Evolutionary conservation across 108 stramenopile genomes (phyloP).

Genomic region (Cafeteria roenbergensis): DNA sequence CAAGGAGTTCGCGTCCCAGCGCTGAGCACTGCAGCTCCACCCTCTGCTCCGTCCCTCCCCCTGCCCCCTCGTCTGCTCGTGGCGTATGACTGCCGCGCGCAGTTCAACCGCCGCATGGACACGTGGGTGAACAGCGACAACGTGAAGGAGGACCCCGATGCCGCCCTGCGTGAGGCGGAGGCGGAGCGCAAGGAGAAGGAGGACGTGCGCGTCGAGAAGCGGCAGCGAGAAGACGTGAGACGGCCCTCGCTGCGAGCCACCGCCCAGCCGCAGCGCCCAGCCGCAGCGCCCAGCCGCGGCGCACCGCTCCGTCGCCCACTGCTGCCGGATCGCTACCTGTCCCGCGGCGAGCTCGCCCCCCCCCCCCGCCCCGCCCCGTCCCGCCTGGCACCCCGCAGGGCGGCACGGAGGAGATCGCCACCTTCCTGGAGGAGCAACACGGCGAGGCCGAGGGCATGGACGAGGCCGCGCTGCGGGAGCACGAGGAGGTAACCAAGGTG

Average conservation of each 20-base stretch:
- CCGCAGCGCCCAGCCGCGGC: too few species aligned
- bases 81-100: too few species aligned
- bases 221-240: neutral
- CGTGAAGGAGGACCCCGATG: constrained; percentile 5
- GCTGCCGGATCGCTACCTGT: neutral
- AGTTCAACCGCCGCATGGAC: constrained; percentile 21
- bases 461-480: constrained; percentile 44
- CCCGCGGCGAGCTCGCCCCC: neutral
- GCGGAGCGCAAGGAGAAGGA: neutral
- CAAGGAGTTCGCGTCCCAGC: neutral
- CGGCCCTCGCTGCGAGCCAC: neutral
- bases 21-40: neutral
- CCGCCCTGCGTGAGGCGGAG: neutral
- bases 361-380: neutral
- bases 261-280: neutral
- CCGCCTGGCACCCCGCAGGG: neutral
- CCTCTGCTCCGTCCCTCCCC: too few species aligned
- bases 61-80: too few species aligned
- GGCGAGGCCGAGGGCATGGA: constrained; percentile 24
- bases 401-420: neutral
- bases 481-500: constrained; percentile 96
- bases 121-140: constrained; percentile 2
- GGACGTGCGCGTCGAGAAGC: neutral
- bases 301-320: too few species aligned
- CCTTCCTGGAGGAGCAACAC: constrained; percentile 5